Base-by-base conservation (phyloP, 805 yeast genomes). In the Kluyveromyces starmeri region DNA sequence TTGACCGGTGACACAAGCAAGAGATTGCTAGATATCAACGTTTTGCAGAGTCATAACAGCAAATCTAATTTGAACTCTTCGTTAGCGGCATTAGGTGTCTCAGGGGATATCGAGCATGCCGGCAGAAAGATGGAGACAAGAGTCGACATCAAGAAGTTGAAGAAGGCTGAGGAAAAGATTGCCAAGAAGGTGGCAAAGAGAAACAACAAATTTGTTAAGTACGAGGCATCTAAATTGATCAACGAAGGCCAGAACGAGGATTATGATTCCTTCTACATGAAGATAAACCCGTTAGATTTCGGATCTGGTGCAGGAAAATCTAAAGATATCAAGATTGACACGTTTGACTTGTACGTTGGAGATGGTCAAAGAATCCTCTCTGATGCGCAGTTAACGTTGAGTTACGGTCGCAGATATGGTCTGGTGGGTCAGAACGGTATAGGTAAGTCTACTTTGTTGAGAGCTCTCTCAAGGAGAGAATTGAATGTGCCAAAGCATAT, bases 351-450 rank as follows among this genome's bases (percentile, higher is more conserved):
- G 40, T 86, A 86, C 53, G 96, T 92, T 40, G 97, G 98, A 40
- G 94, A 83, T 39, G 97, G 96, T 42, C 80, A 83, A 60, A 75
- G 98, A 62, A 89, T 92, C 36, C 69, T 92, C 43, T 76, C 89
- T 28, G 94, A 88, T 57, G 80, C 97, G 18, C 71, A 86, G 16
- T 72, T 92, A 45, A 78, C 95, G 1, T 70, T 92, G 44, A 78
- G 95, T 19, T 79, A 79, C 56, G 98, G 98, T 36, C 85, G 83
- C 59, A 75, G 97, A 57, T 92, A 92, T 50, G 99, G 98, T 75
- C 65, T 92, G 35, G 96, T 92, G 28, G 99, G 99, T 61, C 94
- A 88, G 57, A 92, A 92, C 66, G 99, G 99, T 89, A 88, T 92
- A 47, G 99, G 99, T 78, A 92, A 92, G 60, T 88, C 97, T 28